A percentile compares a stretch with the other conserved stretches of the same genome.
Conservation (phyloP, 768 basidiomycete species). For the Ramaria sp. region DNA sequence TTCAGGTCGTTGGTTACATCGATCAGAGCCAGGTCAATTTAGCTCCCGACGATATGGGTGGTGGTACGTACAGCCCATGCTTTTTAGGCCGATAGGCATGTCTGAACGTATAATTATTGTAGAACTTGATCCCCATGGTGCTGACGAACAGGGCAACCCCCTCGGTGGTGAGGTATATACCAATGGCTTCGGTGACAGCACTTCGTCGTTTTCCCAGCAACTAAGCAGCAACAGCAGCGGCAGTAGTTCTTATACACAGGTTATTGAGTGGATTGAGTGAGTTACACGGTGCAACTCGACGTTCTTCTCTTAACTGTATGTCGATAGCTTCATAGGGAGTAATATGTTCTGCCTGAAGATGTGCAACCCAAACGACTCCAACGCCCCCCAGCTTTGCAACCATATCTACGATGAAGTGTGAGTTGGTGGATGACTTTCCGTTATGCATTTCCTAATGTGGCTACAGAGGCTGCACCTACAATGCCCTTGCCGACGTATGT, state of each 20-base stretch:
- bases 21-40: conserved; percentile 32
- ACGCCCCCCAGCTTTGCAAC: conserved; percentile 11
- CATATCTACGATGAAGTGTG: conserved; percentile 13
- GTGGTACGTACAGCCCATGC: conserved; percentile 21
- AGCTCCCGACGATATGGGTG: conserved; percentile 23
- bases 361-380: conserved; percentile 12
- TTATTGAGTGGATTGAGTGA: conserved; percentile 12
- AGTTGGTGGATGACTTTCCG: background rate
- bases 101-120: background rate
- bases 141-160: conserved; percentile 23
- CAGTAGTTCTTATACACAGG: conserved; percentile 5
- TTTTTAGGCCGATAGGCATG: conserved; percentile 10
- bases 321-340: conserved; percentile 10
- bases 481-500: conserved; percentile 11
- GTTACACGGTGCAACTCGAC: background rate
- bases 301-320: background rate
- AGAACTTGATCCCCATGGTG: conserved; percentile 31
- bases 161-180: conserved; percentile 27
- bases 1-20: conserved; percentile 22
- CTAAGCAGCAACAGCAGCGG: background rate
- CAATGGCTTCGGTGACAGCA: conserved; percentile 20
- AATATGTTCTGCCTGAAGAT: conserved; percentile 13
- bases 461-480: conserved; percentile 11
- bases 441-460: background rate
- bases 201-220: background rate